phyloP scores from a whole-genome alignment of 2,329 filamentous ascomycete genomes.

The Paraphoma chrysanthemicola region DNA sequence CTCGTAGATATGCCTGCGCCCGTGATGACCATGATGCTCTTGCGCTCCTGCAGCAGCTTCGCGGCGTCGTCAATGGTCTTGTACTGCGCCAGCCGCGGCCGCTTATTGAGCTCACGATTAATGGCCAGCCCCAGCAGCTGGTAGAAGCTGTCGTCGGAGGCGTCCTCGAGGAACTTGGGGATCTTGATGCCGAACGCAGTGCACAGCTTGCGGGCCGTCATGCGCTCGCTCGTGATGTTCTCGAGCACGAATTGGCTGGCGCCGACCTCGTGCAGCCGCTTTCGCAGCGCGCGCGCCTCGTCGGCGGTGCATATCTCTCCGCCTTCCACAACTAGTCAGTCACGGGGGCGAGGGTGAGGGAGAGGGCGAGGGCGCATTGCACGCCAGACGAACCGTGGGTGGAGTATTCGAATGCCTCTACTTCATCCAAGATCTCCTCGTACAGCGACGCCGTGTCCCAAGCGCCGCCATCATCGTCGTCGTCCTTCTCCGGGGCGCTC shows the following conservation, averaged over 20 bases:
- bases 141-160: conserved; percentile 77
- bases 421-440: conserved; percentile 45
- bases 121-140: conserved; percentile 78
- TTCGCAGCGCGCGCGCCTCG: conserved; percentile 72
- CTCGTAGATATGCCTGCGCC: conserved; percentile 97
- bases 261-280: conserved; percentile 77
- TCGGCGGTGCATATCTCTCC: conserved; percentile 40
- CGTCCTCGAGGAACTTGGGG: conserved; percentile 75
- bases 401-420: conserved; percentile 36
- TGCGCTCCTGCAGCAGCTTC: conserved; percentile 71
- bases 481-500: conserved; percentile 15
- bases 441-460: conserved; percentile 43
- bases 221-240: conserved; percentile 60
- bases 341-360: neutral
- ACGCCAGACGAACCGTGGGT: conserved; percentile 22
- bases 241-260: conserved; percentile 77
- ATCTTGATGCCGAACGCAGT: conserved; percentile 83
- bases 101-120: conserved; percentile 79
- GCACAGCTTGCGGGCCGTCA: conserved; percentile 82
- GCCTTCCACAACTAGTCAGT: conserved; percentile 26
- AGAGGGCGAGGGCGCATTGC: neutral
- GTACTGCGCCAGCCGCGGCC: conserved; percentile 78
- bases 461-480: conserved; percentile 18
- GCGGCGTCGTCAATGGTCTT: conserved; percentile 91
- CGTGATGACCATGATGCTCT: conserved; percentile 91